A percentile compares a stretch with the other conserved stretches of the same genome.
Evolutionary conservation across 352 stramenopile genomes (phyloP).

Genomic region (Phytopythium oedochilum): DNA sequence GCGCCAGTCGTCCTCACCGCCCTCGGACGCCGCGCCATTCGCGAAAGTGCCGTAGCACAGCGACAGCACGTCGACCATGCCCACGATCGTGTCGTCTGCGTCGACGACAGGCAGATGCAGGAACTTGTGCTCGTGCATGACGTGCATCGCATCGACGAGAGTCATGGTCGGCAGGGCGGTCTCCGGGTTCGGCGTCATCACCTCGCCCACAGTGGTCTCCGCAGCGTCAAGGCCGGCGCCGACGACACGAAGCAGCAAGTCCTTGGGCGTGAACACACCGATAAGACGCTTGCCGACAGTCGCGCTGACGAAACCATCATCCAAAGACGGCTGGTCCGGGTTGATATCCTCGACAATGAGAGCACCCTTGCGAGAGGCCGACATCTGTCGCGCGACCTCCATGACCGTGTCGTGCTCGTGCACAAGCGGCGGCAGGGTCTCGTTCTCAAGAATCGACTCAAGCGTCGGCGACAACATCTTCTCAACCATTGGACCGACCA

Average conservation of each 20-base stretch:
- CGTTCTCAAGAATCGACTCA: constrained; percentile 75
- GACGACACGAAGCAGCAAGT: constrained; percentile 94
- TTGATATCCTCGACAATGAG: constrained; percentile 74
- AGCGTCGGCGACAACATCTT: constrained; percentile 84
- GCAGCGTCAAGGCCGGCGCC: constrained; percentile 89
- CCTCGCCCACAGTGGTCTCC: constrained; percentile 86
- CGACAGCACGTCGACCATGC: constrained; percentile 86
- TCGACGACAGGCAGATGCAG: constrained; percentile 94
- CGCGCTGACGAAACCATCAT: constrained; percentile 11
- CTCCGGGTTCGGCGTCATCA: constrained; percentile 98
- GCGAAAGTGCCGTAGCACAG: constrained; percentile 87
- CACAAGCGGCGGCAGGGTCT: constrained; percentile 74
- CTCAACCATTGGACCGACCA: constrained; percentile 81
- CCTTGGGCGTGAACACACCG: constrained; percentile 98
- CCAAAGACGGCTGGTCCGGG: constrained; percentile 29
- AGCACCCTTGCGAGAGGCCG: constrained; percentile 71
- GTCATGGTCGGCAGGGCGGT: constrained; percentile 89
- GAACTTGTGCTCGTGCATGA: constrained; percentile 98
- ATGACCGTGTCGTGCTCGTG: constrained; percentile 75
- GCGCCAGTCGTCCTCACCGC: constrained; percentile 75
- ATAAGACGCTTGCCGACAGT: constrained; percentile 79
- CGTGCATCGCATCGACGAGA: constrained; percentile 95
- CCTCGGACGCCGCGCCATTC: constrained; percentile 44
- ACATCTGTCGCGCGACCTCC: constrained; percentile 85
- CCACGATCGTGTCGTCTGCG: constrained; percentile 60